These are phyloP conservation scores for Peronospora tabacina DNA, from an alignment of 352 stramenopile species.

Conservation along the genomic window DNA sequence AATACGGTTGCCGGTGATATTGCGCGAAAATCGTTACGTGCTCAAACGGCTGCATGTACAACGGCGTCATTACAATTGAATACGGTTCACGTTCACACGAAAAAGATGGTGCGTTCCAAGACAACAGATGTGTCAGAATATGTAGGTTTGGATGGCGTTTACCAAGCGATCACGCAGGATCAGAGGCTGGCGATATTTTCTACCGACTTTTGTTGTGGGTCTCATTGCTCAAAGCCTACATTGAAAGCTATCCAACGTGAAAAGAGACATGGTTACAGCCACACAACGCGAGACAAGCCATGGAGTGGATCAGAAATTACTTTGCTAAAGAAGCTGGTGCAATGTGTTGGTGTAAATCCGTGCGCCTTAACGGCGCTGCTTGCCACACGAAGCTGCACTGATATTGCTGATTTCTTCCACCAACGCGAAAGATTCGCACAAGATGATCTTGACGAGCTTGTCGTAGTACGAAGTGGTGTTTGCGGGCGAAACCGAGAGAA, in stretches of 20 bases:
- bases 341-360: slow-evolving; percentile 29
- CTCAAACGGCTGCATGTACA: slow-evolving; percentile 46
- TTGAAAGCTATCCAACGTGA: slow-evolving; percentile 1
- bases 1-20: slow-evolving; percentile 12
- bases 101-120: slow-evolving; percentile 32
- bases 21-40: slow-evolving; percentile 34
- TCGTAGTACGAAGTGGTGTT: slow-evolving; percentile 9
- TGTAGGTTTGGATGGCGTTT: slow-evolving; percentile 40
- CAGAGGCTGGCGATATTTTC: slow-evolving; percentile 23
- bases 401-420: slow-evolving; percentile 26
- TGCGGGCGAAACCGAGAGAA: slow-evolving; percentile 23
- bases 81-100: slow-evolving; percentile 24
- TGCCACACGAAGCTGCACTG: slow-evolving; percentile 34
- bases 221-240: slow-evolving; percentile 19
- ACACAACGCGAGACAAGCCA: neutral
- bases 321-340: slow-evolving; percentile 38
- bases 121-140: slow-evolving; percentile 49
- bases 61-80: slow-evolving; percentile 41
- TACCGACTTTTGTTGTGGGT: slow-evolving; percentile 20
- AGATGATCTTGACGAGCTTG: slow-evolving; percentile 14
- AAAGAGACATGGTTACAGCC: neutral
- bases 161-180: slow-evolving; percentile 35
- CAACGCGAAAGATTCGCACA: slow-evolving; percentile 6
- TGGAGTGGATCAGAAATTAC: slow-evolving; percentile 41
- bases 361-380: slow-evolving; percentile 41